Evolutionary conservation across 768 basidiomycete species (phyloP), one percentile per base, ranked within the genome.

Genomic region (Auriscalpium vulgare): DNA sequence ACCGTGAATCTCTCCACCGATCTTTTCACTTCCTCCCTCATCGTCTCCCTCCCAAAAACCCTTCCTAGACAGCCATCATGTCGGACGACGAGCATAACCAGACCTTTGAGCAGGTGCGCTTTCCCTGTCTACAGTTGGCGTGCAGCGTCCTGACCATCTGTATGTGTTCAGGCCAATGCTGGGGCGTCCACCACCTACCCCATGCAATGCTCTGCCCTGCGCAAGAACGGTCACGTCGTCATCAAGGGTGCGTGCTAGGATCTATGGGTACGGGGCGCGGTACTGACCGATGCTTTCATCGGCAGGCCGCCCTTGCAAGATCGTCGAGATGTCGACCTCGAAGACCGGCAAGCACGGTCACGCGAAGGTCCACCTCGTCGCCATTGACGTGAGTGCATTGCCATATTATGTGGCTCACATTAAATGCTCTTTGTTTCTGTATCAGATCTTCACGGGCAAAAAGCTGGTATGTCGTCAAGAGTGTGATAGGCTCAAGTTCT

Each of bases 351-450:
- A 98, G 84, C 95, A 98, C 79, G 95, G 95, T 67, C 95, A 99
- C 78, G 95, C 97, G 74, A 99, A 98, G 77, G 97, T 98, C 69
- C 94, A 98, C 76, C 82, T 99, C 61, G 83, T 97, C 65, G 97
- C 85, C 71, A 90, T 91, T 71, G 97, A 99, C 75, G 95, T 97
- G 69, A 60, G 92, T 83, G 36, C 48, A 4, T 48, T 49, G 7
- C 40, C 50, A 29, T 50, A 47, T 50, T 44, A 10, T 44, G 17
- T 16, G 57, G 21, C 50, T 38, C 10, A 19, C 46, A 23, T 29
- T 45, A 4, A 17, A 40, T 56, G 48, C 47, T 44, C 19, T n/a
- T 57, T 16, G 43, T 55, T 52, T 54, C 61, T 57, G 19, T 43
- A 13, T 34, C 67, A 97, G 95, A 98, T 99, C 76, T 99, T 99